Evolutionary conservation across 352 stramenopile species (phyloP), one percentile per base, ranked within the genome.

Genomic region (Phytophthora pseudosyringae): DNA sequence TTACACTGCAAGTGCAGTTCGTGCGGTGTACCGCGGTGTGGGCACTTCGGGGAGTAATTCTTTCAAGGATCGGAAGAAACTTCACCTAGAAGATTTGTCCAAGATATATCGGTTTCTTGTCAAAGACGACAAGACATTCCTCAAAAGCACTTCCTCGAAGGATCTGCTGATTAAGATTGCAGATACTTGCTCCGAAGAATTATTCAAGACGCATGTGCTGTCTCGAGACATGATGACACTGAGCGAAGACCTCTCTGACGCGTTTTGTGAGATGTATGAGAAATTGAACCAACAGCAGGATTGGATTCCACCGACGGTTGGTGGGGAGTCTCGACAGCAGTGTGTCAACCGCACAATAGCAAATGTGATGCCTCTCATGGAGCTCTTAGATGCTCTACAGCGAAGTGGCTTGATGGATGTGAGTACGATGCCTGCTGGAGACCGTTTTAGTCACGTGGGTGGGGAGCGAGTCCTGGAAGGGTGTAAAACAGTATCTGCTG

Each of bases 211-310:
- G 4, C 75, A 62, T 13, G 61, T 80, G 2, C 43, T 80, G 5
- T 80, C 75, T 6, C 54, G 68, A 1, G 71, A 78, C n/a, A 54
- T 80, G 28, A 46, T 80, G 12, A 71, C 56, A 7, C 36, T 80
- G n/a, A 69, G 61, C 11, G 65, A 78, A 18, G 75, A 78, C 21
- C 32, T 79, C 13, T 60, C 66, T 0, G 67, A 73, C 16, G 45
- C 67, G 10, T 77, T 79, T 25, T 64, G 66, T 3, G 13, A 53
- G 8, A 59, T 81, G 11, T 81, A 70, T 43, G 69, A 76, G 26
- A 39, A 13, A 13, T 52, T 81, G 8, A 52, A 35, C 1, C 63
- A 49, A 0, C 66, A 59, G 9, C 50, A 56, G 25, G 55, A 64
- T 5, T 68, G 69, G 32, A 51, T 81, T 13, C 51, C 55, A 4